These are phyloP conservation scores for Huiozyma naganishii DNA, from an alignment of 805 yeast genomes.

Conservation along the genomic window DNA sequence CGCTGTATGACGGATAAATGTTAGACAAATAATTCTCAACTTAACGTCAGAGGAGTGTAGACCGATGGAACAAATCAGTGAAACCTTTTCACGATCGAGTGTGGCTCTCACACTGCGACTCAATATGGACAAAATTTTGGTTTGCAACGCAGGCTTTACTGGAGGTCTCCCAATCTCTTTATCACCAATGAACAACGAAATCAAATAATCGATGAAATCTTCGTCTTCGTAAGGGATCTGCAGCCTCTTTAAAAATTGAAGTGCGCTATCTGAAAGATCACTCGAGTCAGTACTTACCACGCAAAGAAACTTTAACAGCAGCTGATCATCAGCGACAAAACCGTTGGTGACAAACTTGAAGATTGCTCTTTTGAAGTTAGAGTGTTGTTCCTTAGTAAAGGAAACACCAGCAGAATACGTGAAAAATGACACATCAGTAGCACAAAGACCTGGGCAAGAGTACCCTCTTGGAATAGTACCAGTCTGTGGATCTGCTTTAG, in stretches of 20 bases:
- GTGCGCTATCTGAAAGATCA: constrained; percentile 44
- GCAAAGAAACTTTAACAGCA: constrained; percentile 39
- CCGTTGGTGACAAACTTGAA: constrained; percentile 25
- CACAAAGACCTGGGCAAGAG: constrained; percentile 54
- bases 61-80: constrained; percentile 48
- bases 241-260: constrained; percentile 39
- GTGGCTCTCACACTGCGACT: constrained; percentile 46
- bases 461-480: constrained; percentile 34
- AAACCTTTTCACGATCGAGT: constrained; percentile 27
- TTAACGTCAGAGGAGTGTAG: constrained; percentile 41
- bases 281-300: constrained; percentile 55
- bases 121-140: constrained; percentile 40
- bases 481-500: constrained; percentile 24
- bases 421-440: constrained; percentile 47
- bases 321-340: constrained; percentile 31
- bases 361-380: constrained; percentile 32
- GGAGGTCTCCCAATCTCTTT: constrained; percentile 36
- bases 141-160: constrained; percentile 43
- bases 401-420: constrained; percentile 59
- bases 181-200: constrained; percentile 43
- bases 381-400: constrained; percentile 40
- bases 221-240: constrained; percentile 41
- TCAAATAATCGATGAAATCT: constrained; percentile 34
- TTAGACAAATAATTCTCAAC: constrained; percentile 46
- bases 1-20: constrained; percentile 55